Evolutionary conservation across 805 yeast genomes (phyloP).

Genomic region (Vanderwaltozyma verrucispora): DNA sequence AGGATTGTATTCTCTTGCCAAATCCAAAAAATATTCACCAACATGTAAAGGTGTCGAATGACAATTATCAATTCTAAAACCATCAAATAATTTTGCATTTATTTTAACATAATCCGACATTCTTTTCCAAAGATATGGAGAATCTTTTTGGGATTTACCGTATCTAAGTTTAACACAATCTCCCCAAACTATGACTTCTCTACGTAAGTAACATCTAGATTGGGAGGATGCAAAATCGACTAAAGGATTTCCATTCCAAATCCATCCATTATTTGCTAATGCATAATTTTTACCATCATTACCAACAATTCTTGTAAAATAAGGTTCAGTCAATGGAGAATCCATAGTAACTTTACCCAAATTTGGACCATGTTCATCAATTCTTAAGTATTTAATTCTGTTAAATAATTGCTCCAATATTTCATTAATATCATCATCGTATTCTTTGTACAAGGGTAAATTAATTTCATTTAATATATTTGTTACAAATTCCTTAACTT

Average conservation of each 20-base stretch:
- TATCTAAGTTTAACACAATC: slow-evolving; percentile 92
- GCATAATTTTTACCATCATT: slow-evolving; percentile 50
- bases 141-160: slow-evolving; percentile 67
- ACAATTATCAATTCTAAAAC: slow-evolving; percentile 89
- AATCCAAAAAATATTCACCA: slow-evolving; percentile 78
- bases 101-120: slow-evolving; percentile 68
- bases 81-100: slow-evolving; percentile 69
- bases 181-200: slow-evolving; percentile 96
- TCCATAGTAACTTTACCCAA: slow-evolving; percentile 52
- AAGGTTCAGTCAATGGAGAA: slow-evolving; percentile 70
- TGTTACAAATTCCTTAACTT: slow-evolving; percentile 33
- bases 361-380: slow-evolving; percentile 76
- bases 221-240: slow-evolving; percentile 82
- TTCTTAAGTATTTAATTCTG: slow-evolving; percentile 63
- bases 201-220: slow-evolving; percentile 71
- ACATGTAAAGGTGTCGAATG: slow-evolving; percentile 96
- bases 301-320: slow-evolving; percentile 62
- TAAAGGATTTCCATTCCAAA: slow-evolving; percentile 93
- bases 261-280: slow-evolving; percentile 95
- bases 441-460: slow-evolving; percentile 55
- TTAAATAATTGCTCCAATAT: slow-evolving; percentile 63
- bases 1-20: slow-evolving; percentile 77
- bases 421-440: slow-evolving; percentile 60
- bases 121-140: slow-evolving; percentile 82
- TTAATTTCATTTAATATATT: slow-evolving; percentile 69